Evolutionary conservation across 2,329 filamentous ascomycete genomes (phyloP).

Genomic region (Pseudohalonectria lignicola): DNA sequence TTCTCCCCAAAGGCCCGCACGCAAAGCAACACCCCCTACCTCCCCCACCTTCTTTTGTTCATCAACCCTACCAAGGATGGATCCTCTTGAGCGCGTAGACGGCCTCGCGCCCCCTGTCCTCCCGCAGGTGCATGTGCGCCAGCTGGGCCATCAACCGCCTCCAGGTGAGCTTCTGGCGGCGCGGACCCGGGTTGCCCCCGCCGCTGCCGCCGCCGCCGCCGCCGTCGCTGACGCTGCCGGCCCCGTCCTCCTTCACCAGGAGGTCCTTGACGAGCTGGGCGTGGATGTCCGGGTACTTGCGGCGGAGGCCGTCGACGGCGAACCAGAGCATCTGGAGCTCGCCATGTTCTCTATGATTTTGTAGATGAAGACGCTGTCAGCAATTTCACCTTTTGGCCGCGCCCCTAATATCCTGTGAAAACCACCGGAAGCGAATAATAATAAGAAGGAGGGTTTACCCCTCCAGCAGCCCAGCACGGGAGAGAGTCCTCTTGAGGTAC

Average conservation of each 20-base stretch:
- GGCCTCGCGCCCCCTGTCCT: not conserved
- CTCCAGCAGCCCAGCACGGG: not conserved
- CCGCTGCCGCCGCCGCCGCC: too few relatives aligned
- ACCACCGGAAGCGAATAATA: too few relatives aligned
- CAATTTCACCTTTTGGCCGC: too few relatives aligned
- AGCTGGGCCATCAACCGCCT: slow-evolving; percentile 2
- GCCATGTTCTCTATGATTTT: not conserved
- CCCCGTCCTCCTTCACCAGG: not conserved
- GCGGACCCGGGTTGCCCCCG: not conserved
- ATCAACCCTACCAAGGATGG: too few relatives aligned
- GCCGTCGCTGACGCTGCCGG: too few relatives aligned
- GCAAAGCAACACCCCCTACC: too few relatives aligned
- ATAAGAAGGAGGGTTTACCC: not conserved
- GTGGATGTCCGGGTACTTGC: not conserved
- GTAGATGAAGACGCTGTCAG: not conserved
- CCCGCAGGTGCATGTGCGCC: not conserved
- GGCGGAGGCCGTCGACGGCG: not conserved
- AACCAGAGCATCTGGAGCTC: slow-evolving; percentile 1
- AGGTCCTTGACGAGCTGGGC: not conserved
- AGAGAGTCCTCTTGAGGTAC: not conserved
- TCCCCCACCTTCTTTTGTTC: too few relatives aligned
- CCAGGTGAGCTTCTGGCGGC: not conserved
- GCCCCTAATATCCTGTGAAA: too few relatives aligned
- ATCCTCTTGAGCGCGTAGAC: not conserved
- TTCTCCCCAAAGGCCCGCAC: too few relatives aligned